phyloP scores from a whole-genome alignment of 495 filamentous ascomycete genomes.

The Ramalina intermedia region DNA sequence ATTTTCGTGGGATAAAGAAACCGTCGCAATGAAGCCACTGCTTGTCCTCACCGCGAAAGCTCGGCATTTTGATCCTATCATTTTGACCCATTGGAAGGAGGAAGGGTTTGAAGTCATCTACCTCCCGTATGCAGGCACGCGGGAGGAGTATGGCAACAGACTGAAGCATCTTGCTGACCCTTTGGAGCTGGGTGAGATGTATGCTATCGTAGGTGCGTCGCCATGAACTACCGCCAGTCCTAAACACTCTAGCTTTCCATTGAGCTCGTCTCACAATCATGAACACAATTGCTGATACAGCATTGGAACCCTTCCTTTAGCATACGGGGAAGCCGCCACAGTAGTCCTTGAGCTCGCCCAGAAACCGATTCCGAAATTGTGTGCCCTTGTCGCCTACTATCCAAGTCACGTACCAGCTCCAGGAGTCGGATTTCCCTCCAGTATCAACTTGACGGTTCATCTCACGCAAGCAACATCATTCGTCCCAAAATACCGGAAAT shows the following conservation, averaged over 20 bases:
- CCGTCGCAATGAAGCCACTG: constrained; percentile 23
- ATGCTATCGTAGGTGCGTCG: constrained; percentile 32
- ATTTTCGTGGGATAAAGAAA: neutral
- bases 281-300: no score
- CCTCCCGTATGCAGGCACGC: constrained; percentile 37
- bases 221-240: neutral
- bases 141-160: constrained; percentile 36
- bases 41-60: constrained; percentile 51
- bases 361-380: constrained; percentile 33
- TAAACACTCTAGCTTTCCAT: neutral
- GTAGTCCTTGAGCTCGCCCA: constrained; percentile 39
- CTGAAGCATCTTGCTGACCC: constrained; percentile 31
- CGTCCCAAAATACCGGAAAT: constrained; percentile 15
- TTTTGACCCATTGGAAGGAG: constrained; percentile 42
- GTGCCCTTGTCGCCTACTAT: constrained; percentile 47
- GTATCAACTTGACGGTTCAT: constrained; percentile 37
- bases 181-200: constrained; percentile 34
- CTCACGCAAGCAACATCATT: constrained; percentile 26
- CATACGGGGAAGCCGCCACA: constrained; percentile 44
- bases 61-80: constrained; percentile 43
- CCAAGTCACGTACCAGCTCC: constrained; percentile 38
- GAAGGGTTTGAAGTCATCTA: constrained; percentile 57
- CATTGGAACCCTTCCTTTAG: constrained; percentile 14
- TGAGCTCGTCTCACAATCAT: no score
- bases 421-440: constrained; percentile 31